Conservation (phyloP, 192 early-diverging fungal genomes). For the Funneliformis mosseae region DNA sequence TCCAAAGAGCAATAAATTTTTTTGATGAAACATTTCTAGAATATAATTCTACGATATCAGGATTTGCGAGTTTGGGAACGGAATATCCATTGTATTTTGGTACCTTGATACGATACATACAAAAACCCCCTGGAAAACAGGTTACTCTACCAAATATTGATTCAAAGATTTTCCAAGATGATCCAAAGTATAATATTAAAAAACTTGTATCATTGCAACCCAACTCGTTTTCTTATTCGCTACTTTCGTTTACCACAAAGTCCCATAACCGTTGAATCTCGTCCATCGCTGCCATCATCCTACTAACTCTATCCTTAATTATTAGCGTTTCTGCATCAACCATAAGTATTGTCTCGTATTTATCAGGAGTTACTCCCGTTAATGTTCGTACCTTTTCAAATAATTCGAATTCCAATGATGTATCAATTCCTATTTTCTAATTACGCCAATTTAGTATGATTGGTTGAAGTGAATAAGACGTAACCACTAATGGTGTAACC, state of each 20-base stretch:
- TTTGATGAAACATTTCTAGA: conserved; percentile 77
- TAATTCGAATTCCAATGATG: conserved; percentile 87
- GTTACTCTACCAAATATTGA: conserved; percentile 97
- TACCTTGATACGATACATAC: conserved; percentile 95
- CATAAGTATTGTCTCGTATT: conserved; percentile 78
- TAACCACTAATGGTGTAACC: no score
- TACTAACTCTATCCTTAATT: conserved; percentile 71
- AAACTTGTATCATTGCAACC: conserved; percentile 92
- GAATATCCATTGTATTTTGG: conserved; percentile 66
- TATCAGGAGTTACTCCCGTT: conserved; percentile 86
- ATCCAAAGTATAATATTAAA: conserved; percentile 98
- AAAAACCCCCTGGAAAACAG: conserved; percentile 96
- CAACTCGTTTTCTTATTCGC: conserved; percentile 86
- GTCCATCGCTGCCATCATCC: conserved; percentile 92
- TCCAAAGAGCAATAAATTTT: conserved; percentile 82
- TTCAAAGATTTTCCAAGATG: conserved; percentile 96
- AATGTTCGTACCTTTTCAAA: conserved; percentile 81
- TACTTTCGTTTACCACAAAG: conserved; percentile 95
- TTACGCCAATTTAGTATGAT: no score
- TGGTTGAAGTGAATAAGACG: no score
- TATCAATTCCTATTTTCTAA: no score
- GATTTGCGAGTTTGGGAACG: conserved; percentile 87
- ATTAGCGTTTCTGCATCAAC: conserved; percentile 94
- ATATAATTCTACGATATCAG: conserved; percentile 82
- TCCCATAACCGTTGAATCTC: conserved; percentile 91